Conservation (phyloP, 805 yeast genomes). For the Yamadazyma phyllophila region DNA sequence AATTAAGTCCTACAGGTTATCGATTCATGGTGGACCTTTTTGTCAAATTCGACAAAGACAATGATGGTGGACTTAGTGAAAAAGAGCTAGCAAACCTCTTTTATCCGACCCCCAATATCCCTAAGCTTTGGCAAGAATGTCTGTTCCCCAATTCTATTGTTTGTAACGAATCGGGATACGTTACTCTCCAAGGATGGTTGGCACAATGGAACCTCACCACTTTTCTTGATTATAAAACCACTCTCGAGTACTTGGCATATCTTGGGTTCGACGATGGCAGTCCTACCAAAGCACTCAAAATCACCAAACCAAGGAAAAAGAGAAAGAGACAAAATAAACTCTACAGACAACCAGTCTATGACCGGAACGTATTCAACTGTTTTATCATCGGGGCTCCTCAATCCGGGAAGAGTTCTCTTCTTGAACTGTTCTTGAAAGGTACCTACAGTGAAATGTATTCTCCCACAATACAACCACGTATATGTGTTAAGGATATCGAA, state of each 20-base stretch:
- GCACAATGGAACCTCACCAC: slow-evolving; percentile 99
- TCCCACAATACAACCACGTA: slow-evolving; percentile 77
- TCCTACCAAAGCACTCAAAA: slow-evolving; percentile 45
- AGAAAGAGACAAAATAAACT: slow-evolving; percentile 62
- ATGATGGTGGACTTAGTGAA: slow-evolving; percentile 91
- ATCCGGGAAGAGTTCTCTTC: slow-evolving; percentile 82
- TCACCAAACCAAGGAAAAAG: slow-evolving; percentile 76
- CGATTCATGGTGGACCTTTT: slow-evolving; percentile 89
- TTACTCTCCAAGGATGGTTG: slow-evolving; percentile 96
- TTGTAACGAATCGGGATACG: slow-evolving; percentile 83
- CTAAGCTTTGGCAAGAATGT: slow-evolving; percentile 79
- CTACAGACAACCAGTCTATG: slow-evolving; percentile 68
- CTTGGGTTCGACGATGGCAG: slow-evolving; percentile 73
- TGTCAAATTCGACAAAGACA: slow-evolving; percentile 84
- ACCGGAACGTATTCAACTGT: slow-evolving; percentile 90
- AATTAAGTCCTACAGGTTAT: slow-evolving; percentile 88
- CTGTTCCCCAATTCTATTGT: slow-evolving; percentile 88
- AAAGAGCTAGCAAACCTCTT: slow-evolving; percentile 67
- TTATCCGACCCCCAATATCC: slow-evolving; percentile 91
- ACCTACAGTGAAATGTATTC: slow-evolving; percentile 66
- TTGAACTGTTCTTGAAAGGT: slow-evolving; percentile 79
- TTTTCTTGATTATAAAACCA: slow-evolving; percentile 74
- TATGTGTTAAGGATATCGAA: slow-evolving; percentile 91
- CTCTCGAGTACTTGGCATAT: slow-evolving; percentile 85
- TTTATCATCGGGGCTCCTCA: slow-evolving; percentile 81